A percentile compares a stretch with the other conserved stretches of the same genome.
Evolutionary conservation across 2,329 filamentous ascomycete genomes (phyloP).

Genomic region (Botryotinia convoluta): DNA sequence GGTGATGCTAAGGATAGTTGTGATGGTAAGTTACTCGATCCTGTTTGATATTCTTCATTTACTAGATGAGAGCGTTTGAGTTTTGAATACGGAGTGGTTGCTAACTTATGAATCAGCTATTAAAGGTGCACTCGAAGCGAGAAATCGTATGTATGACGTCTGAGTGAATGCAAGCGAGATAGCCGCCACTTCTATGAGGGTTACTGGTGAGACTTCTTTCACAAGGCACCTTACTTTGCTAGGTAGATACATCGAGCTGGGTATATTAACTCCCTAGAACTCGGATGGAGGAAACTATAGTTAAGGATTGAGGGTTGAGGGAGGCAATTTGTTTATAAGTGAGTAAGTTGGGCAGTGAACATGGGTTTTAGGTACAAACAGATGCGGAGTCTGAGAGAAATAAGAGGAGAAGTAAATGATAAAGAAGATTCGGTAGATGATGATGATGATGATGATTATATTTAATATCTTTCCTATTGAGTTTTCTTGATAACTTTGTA

Average conservation of each 20-base stretch:
- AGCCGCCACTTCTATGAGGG: fast-evolving
- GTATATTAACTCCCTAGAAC: not conserved
- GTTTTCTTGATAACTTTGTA: too few species aligned
- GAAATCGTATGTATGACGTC: conserved; percentile 32
- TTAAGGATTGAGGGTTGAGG: not conserved
- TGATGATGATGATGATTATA: too few species aligned
- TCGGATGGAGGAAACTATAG: not conserved
- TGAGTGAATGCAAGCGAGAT: not conserved
- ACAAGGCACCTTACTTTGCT: not conserved
- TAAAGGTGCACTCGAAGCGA: conserved; percentile 28
- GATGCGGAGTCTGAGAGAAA: not conserved
- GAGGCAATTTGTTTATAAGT: not conserved
- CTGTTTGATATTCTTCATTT: not conserved
- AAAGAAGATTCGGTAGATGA: not conserved
- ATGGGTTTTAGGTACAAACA: not conserved
- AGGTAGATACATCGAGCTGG: not conserved
- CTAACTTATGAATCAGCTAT: conserved; percentile 41
- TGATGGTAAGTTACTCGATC: conserved; percentile 54
- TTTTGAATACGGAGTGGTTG: conserved; percentile 40
- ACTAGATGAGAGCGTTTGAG: conserved; percentile 40
- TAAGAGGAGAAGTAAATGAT: not conserved
- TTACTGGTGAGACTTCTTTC: fast-evolving
- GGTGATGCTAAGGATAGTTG: conserved; percentile 83
- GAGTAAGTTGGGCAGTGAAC: not conserved
- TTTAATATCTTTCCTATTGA: too few species aligned